Evolutionary conservation across 345 rosid species (phyloP).

Genomic region (Salix purpurea): DNA sequence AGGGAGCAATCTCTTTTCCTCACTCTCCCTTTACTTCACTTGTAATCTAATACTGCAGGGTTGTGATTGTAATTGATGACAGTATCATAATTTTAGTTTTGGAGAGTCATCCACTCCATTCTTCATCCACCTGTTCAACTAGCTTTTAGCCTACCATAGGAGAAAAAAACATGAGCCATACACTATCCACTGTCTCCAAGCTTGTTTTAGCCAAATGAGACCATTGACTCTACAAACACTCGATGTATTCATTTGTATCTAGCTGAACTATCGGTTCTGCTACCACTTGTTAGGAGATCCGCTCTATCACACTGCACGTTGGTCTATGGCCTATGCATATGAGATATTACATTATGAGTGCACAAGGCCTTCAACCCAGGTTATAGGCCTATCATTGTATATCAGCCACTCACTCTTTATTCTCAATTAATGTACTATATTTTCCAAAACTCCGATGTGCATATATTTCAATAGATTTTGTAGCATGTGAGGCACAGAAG

Average conservation of each 20-base stretch:
- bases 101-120: not conserved
- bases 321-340: not conserved
- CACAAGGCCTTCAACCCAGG: not conserved
- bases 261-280: not conserved
- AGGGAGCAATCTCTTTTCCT: not conserved
- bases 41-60: not conserved
- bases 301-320: not conserved
- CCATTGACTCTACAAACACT: not conserved
- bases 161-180: not conserved
- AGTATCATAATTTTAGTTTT: not conserved
- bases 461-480: not conserved
- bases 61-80: not conserved
- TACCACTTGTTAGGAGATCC: not conserved
- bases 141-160: not conserved
- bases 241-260: not conserved
- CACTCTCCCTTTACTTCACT: not conserved
- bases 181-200: not conserved
- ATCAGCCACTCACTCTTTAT: not conserved
- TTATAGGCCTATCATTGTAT: not conserved
- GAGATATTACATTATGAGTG: not conserved
- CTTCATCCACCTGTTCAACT: not conserved
- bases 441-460: not conserved
- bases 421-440: not conserved
- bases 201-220: not conserved
- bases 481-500: not conserved